Evolutionary conservation across 805 yeast genomes (phyloP), one percentile per base, ranked within the genome.

Genomic region (Candida ulmi): DNA sequence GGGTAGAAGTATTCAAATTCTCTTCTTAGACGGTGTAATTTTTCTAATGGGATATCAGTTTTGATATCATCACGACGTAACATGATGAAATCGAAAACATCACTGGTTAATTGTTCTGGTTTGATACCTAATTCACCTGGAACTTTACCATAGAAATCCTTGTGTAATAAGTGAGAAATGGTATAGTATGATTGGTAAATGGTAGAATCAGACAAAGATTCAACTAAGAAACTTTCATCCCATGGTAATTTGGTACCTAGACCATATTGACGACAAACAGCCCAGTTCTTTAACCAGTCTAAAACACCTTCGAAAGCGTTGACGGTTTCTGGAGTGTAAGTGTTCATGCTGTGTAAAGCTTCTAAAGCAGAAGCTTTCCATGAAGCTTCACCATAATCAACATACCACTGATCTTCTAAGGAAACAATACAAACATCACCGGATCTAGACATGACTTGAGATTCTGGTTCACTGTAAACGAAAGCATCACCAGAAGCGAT

Each of bases 211-310:
- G 96, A 86, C 54, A 93, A 73, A 17, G 96, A 88, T 69, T 93
- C 99, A 41, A 93, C 91, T 56, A 93, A 76, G 58, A 84, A 90
- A 60, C 82, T 81, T 50, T 84, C 83, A 69, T 93, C 99, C 99
- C 99, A 93, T 43, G 99, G 99, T 50, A 93, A 77, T 59, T 71
- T 81, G 42, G 97, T 80, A 62, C 99, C 99, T 51, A 93, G 74
- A 61, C 99, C 99, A 54, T 87, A 93, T 41, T 95, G 82, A 72
- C 99, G 85, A 42, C 95, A 87, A 43, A 93, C 87, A 38, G 99
- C 98, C 99, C 99, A 93, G 71, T 88, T 90, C 69, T 83, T 86
- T 57, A 93, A 78, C 99, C 99, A 93, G 51, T 83, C 95, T 56
- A 93, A 72, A 42, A 86, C 95, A 63, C 88, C 90, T 65, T 88